Evolutionary conservation across 2,329 filamentous ascomycete genomes (phyloP).

Genomic region (Periconia sp.): DNA sequence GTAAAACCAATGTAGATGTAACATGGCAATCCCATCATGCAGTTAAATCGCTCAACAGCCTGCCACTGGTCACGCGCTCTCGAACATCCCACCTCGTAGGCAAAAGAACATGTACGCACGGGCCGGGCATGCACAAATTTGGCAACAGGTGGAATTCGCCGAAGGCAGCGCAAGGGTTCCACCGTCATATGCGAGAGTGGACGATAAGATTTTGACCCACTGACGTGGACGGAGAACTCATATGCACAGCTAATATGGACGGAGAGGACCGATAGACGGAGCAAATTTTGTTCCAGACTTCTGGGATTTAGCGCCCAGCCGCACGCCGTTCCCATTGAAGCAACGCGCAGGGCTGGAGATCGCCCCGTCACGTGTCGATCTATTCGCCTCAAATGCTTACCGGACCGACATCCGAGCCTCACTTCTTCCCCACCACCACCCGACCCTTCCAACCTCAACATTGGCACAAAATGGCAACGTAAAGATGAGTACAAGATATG

Average conservation of each 20-base stretch:
- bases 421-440: slow-evolving; percentile 7
- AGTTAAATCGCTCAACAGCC: background rate
- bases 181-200: no score
- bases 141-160: no score
- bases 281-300: slow-evolving; percentile 6
- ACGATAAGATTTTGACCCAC: no score
- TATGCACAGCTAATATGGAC: no score
- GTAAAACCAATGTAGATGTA: slow-evolving; percentile 1
- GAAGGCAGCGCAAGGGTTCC: no score
- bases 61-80: background rate
- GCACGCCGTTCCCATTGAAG: background rate
- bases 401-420: slow-evolving; percentile 29
- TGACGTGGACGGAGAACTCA: no score
- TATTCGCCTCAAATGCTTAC: slow-evolving; percentile 2
- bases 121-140: no score
- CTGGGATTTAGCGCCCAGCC: slow-evolving; percentile 6
- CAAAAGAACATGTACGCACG: no score
- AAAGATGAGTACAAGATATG: slow-evolving; percentile 41
- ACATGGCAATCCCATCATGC: background rate
- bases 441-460: slow-evolving; percentile 1
- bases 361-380: slow-evolving; percentile 10
- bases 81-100: background rate
- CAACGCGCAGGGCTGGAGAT: slow-evolving; percentile 12
- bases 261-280: background rate
- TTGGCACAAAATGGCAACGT: slow-evolving; percentile 30